phyloP scores from a whole-genome alignment of 371 early-diverging fungal species.

The Chytridium lagenaria region DNA sequence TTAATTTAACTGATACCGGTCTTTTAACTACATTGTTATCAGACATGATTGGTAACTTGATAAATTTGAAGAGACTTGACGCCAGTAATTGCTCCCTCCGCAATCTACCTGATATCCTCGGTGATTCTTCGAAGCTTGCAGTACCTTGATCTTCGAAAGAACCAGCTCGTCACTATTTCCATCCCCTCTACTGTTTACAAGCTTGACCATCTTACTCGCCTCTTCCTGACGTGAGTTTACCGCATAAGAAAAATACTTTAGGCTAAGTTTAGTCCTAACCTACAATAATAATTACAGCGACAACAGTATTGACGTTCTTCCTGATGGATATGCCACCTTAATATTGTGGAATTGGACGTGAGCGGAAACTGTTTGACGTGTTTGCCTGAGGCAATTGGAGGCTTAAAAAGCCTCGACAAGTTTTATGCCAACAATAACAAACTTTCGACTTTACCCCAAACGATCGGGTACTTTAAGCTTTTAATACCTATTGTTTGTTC shows the following conservation, averaged over 20 bases:
- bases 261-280: background rate
- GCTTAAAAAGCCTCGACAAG: constrained; percentile 56
- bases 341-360: constrained; percentile 64
- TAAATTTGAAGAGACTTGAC: constrained; percentile 42
- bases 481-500: background rate
- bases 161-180: constrained; percentile 51
- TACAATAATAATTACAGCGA: constrained; percentile 42
- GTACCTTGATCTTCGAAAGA: constrained; percentile 50
- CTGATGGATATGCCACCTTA: constrained; percentile 69
- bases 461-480: constrained; percentile 44
- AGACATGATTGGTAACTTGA: constrained; percentile 46
- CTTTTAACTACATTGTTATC: constrained; percentile 17
- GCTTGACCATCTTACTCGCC: constrained; percentile 36
- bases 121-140: constrained; percentile 43
- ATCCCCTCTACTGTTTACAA: constrained; percentile 48
- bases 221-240: constrained; percentile 45
- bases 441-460: constrained; percentile 45
- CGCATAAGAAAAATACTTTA: background rate
- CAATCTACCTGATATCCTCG: constrained; percentile 50
- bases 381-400: constrained; percentile 71
- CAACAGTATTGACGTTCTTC: constrained; percentile 65
- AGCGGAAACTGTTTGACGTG: constrained; percentile 61
- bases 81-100: constrained; percentile 48
- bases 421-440: constrained; percentile 55
- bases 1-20: too few species aligned